phyloP scores from a whole-genome alignment of 2,329 filamentous ascomycete species.

The Paradendryphiella salina region DNA sequence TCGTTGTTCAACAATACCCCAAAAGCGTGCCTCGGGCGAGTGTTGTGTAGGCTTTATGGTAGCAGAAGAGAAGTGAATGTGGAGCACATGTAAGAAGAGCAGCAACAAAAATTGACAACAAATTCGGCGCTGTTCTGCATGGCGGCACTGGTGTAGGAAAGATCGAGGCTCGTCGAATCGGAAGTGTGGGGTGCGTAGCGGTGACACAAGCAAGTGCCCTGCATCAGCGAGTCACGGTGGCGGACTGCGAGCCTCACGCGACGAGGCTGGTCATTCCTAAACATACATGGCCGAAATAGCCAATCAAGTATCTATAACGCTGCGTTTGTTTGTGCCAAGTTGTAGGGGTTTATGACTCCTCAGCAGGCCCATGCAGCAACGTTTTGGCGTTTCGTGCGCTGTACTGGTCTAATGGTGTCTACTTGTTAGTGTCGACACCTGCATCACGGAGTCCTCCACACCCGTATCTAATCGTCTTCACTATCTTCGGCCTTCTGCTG shows the following conservation, averaged over 20 bases:
- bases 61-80: not conserved
- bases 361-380: not conserved
- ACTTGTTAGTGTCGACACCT: not conserved
- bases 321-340: constrained; percentile 15
- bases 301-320: constrained; percentile 13
- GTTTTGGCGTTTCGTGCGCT: not conserved
- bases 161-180: constrained; percentile 18
- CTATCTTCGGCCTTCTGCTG: constrained; percentile 47
- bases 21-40: not conserved
- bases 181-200: constrained; percentile 12
- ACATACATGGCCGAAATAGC: not conserved
- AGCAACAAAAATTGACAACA: not conserved
- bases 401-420: not conserved
- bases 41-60: constrained; percentile 7
- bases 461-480: constrained; percentile 34
- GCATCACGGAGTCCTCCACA: not conserved
- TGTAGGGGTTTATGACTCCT: constrained; percentile 4
- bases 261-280: constrained; percentile 11
- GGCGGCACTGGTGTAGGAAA: not conserved
- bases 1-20: not conserved
- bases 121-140: constrained; percentile 8
- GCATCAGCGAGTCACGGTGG: constrained; percentile 20
- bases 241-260: constrained; percentile 16
- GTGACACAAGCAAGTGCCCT: constrained; percentile 21
- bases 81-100: not conserved